These are phyloP conservation scores for Aspergillus fumigatus DNA, from an alignment of 2,329 filamentous ascomycete genomes.

Conservation along the genomic window DNA sequence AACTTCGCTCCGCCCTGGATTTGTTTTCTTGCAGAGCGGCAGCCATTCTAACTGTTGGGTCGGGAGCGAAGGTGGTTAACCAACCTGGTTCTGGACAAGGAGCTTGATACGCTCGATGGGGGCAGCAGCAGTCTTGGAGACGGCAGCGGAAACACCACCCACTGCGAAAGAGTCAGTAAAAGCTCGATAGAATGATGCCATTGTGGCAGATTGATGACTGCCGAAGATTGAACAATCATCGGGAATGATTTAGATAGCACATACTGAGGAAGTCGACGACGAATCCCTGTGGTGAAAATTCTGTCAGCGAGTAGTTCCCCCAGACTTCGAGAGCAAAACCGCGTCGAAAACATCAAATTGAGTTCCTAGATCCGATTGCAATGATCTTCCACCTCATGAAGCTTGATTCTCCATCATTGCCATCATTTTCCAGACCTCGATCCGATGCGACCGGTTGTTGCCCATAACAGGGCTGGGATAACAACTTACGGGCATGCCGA, in stretches of 20 bases:
- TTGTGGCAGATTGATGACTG: constrained; percentile 7
- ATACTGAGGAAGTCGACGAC: constrained; percentile 98
- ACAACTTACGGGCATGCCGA: constrained; percentile 49
- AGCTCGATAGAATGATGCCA: neutral
- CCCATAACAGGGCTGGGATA: constrained; percentile 6
- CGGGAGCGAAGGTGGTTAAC: constrained; percentile 36
- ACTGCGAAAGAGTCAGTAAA: constrained; percentile 58
- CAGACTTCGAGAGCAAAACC: neutral
- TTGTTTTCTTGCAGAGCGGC: neutral
- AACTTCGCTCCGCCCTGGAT: neutral
- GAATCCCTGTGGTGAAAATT: constrained; percentile 64
- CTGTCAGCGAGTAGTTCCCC: constrained; percentile 23
- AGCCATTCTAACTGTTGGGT: neutral
- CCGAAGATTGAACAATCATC: constrained; percentile 3
- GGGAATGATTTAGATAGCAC: constrained; percentile 41
- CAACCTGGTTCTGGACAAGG: constrained; percentile 99
- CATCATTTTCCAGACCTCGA: constrained; percentile 6
- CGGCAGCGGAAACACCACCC: constrained; percentile 99
- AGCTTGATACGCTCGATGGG: constrained; percentile 99
- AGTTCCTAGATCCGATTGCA: neutral
- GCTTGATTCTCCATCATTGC: neutral
- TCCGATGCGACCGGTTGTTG: constrained; percentile 10
- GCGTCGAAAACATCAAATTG: neutral
- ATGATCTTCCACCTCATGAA: neutral
- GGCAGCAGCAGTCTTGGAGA: constrained; percentile 99